phyloP scores from a whole-genome alignment of 805 yeast species.

The Sugiyamaella chiloensis region DNA sequence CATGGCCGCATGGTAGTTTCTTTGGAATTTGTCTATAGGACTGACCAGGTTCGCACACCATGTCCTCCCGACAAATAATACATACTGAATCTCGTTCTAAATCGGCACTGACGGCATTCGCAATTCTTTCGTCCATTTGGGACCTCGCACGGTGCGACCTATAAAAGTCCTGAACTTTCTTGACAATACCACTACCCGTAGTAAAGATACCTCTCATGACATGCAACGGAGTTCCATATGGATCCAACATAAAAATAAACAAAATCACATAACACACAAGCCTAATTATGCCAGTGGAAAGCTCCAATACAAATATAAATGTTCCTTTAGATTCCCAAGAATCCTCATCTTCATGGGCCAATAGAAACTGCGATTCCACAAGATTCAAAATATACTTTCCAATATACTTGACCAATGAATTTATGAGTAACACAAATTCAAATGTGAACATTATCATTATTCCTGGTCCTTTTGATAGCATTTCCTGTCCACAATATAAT shows the following conservation, averaged over 20 bases:
- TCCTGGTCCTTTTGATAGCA: constrained; percentile 28
- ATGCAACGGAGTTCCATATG: constrained; percentile 45
- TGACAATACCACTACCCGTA: constrained; percentile 32
- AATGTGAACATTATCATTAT: constrained; percentile 66
- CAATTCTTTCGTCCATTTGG: constrained; percentile 60
- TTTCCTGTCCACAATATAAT: constrained; percentile 43
- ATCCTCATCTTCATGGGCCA: constrained; percentile 51
- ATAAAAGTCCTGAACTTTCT: constrained; percentile 31
- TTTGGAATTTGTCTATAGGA: constrained; percentile 59
- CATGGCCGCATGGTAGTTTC: constrained; percentile 78
- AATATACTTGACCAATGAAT: constrained; percentile 48
- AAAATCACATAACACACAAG: constrained; percentile 46
- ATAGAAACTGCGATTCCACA: constrained; percentile 53
- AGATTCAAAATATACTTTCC: constrained; percentile 50
- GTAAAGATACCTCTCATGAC: constrained; percentile 49
- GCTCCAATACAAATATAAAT: constrained; percentile 56
- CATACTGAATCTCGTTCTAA: constrained; percentile 62
- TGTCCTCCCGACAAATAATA: constrained; percentile 89
- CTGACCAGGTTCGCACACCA: constrained; percentile 46
- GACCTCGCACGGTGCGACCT: constrained; percentile 39
- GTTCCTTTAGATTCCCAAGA: constrained; percentile 70
- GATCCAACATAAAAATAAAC: constrained; percentile 44
- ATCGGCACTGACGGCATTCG: constrained; percentile 60
- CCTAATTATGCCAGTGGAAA: constrained; percentile 46
- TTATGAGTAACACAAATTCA: constrained; percentile 64